These are phyloP conservation scores for Boletus reticuloceps DNA, from an alignment of 768 basidiomycete genomes.

Conservation along the genomic window DNA sequence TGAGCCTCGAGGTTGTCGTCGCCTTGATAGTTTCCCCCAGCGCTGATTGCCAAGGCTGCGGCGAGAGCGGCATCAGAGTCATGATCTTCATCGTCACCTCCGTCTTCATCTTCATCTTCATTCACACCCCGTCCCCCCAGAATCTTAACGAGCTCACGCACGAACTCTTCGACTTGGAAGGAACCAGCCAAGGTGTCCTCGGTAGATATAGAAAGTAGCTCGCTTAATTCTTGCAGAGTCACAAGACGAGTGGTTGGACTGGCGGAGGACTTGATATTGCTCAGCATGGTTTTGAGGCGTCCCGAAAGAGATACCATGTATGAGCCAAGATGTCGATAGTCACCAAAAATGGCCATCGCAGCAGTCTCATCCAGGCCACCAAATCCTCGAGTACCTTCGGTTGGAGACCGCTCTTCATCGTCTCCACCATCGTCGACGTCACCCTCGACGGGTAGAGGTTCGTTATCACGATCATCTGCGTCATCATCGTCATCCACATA, in stretches of 20 bases:
- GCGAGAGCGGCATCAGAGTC: conserved; percentile 89
- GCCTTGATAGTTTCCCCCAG: conserved; percentile 64
- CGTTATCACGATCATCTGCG: conserved; percentile 49
- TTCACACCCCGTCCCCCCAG: conserved; percentile 76
- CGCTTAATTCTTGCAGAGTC: conserved; percentile 92
- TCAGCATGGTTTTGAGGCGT: conserved; percentile 87
- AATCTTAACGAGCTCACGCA: conserved; percentile 88
- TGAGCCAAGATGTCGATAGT: conserved; percentile 86
- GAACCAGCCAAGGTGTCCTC: conserved; percentile 96
- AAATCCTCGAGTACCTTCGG: conserved; percentile 38
- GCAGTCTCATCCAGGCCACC: conserved; percentile 65
- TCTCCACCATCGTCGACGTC: conserved; percentile 45
- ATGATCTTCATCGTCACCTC: conserved; percentile 60
- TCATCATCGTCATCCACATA: conserved; percentile 41
- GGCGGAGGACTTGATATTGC: conserved; percentile 81
- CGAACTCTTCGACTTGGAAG: conserved; percentile 92
- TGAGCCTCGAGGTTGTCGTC: conserved; percentile 93
- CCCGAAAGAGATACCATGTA: conserved; percentile 88
- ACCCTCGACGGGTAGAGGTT: conserved; percentile 43
- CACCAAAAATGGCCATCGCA: conserved; percentile 80
- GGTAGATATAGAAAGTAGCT: conserved; percentile 92
- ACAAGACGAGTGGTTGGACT: conserved; percentile 84
- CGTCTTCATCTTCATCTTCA: conserved; percentile 71
- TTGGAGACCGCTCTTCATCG: conserved; percentile 35
- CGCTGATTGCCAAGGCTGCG: conserved; percentile 81